Base-by-base conservation (phyloP, 306 rosid species). In the Trifolium repens region DNA sequence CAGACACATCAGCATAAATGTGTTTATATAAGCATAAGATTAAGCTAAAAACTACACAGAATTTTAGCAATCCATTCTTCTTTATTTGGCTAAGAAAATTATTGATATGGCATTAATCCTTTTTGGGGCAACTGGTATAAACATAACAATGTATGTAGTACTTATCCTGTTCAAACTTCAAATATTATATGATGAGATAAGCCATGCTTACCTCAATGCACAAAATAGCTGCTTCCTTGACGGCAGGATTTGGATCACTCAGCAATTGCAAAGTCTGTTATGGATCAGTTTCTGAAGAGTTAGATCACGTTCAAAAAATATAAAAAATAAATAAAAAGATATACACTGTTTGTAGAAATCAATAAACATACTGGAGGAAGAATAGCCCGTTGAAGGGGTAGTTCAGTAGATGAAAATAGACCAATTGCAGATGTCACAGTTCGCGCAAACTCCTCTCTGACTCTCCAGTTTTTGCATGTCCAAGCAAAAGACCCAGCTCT, bases 401-500 rank as follows among this genome's bases (percentile, higher is more conserved):
- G 97, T 77, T 96, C 99, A 5, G 98, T 90, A 4, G 99, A 80
- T 22, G 99, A 82, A 86, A 96, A 96, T 78, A 92, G 91, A 68
- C 91, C 94, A 78, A 92, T 91, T 69, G 98, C 98, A 46, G 96
- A 88, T 5, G 99, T 96, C 82, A 96, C 97, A 5, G 99, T 96
- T 55, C 99, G 93, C 2, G 88, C 92, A 80, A 96, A 96, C 85
- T 96, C 99, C 82, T 96, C 98, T 69, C 99, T 87, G 52, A 92
- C 91, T 85, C 99, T 92, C 99, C 99, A 92, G 84, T 96, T 92
- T 86, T 76, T 96, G 88, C 92, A 91, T 15, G 84, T 71, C 99
- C 99, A 96, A 47, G 98, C 99, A 86, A 81, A 92, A 71, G 96
- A 87, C 67, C 99, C 99, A 10, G 99, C 97, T 86, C 99, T 79